Conservation (phyloP, 2,329 filamentous ascomycete species). For the Alternaria incomplexa region DNA sequence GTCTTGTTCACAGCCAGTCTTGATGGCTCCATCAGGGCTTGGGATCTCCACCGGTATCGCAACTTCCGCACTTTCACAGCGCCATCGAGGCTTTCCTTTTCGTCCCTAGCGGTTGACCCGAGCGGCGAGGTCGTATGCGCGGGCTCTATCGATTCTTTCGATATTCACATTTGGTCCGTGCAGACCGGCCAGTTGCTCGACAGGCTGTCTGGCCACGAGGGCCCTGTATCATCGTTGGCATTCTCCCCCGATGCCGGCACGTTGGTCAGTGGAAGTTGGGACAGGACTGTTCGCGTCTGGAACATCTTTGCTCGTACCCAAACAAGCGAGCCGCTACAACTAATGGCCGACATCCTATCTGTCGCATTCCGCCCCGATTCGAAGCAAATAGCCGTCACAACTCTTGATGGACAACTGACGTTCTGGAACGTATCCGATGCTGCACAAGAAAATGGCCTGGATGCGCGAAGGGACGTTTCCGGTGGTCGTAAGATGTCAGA, state of each 20-base stretch:
- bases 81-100: constrained; percentile 88
- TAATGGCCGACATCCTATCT: constrained; percentile 88
- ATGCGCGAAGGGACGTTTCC: constrained; percentile 89
- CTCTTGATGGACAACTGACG: constrained; percentile 88
- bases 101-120: constrained; percentile 93
- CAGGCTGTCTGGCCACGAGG: constrained; percentile 88
- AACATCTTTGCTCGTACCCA: constrained; percentile 93
- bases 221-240: constrained; percentile 84
- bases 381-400: constrained; percentile 87
- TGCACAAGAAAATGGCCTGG: constrained; percentile 82
- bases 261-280: constrained; percentile 93
- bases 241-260: constrained; percentile 87
- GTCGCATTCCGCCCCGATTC: constrained; percentile 90
- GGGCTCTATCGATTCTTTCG: constrained; percentile 93
- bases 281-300: constrained; percentile 94
- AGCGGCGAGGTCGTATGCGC: constrained; percentile 96
- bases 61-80: constrained; percentile 98
- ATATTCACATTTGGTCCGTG: constrained; percentile 98
- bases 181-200: constrained; percentile 96
- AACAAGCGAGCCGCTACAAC: constrained; percentile 89
- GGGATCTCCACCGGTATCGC: constrained; percentile 93
- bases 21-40: constrained; percentile 91
- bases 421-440: constrained; percentile 95
- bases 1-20: constrained; percentile 95
- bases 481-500: constrained; percentile 89